A percentile compares a stretch with the other conserved stretches of the same genome.
These are phyloP conservation scores for Xylaria curta DNA, from an alignment of 495 filamentous ascomycete genomes.

Conservation along the genomic window DNA sequence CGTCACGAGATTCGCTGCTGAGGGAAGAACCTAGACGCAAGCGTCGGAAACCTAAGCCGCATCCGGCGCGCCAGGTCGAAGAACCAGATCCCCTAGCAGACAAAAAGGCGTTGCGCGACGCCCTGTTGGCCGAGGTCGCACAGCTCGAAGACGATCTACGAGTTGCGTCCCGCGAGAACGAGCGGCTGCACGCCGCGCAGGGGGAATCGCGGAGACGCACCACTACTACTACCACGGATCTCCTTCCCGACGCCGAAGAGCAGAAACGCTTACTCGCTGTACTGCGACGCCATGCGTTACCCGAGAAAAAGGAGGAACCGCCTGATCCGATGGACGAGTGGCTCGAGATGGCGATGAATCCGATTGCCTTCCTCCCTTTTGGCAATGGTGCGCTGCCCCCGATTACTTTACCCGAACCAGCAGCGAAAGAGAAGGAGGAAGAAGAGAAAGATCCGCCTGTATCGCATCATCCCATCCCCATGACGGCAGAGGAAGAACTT, in stretches of 20 bases:
- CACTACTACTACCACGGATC: background rate
- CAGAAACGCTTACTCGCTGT: slow-evolving; percentile 44
- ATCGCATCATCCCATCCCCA: slow-evolving; percentile 60
- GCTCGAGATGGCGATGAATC: slow-evolving; percentile 50
- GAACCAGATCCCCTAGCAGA: slow-evolving; percentile 46
- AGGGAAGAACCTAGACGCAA: slow-evolving; percentile 33
- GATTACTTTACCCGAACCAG: slow-evolving; percentile 22
- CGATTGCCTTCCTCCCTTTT: slow-evolving; percentile 59
- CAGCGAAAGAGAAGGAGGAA: slow-evolving; percentile 3
- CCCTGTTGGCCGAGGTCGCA: slow-evolving; percentile 46
- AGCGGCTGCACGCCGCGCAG: slow-evolving; percentile 44
- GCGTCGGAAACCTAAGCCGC: slow-evolving; percentile 33
- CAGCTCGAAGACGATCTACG: slow-evolving; percentile 46
- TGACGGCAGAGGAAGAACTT: slow-evolving; percentile 58
- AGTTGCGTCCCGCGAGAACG: slow-evolving; percentile 46
- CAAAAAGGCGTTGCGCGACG: slow-evolving; percentile 47
- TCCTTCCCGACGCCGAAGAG: slow-evolving; percentile 32
- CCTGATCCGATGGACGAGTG: slow-evolving; percentile 39
- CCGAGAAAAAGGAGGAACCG: slow-evolving; percentile 37
- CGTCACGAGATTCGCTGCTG: slow-evolving; percentile 24
- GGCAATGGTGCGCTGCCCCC: slow-evolving; percentile 33
- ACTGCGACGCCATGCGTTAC: slow-evolving; percentile 46
- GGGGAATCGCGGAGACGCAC: slow-evolving; percentile 17
- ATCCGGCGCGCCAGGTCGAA: slow-evolving; percentile 43
- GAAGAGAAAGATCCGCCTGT: slow-evolving; percentile 38